phyloP scores from a whole-genome alignment of 2,329 filamentous ascomycete genomes.

The Calonectria pauciramosa region DNA sequence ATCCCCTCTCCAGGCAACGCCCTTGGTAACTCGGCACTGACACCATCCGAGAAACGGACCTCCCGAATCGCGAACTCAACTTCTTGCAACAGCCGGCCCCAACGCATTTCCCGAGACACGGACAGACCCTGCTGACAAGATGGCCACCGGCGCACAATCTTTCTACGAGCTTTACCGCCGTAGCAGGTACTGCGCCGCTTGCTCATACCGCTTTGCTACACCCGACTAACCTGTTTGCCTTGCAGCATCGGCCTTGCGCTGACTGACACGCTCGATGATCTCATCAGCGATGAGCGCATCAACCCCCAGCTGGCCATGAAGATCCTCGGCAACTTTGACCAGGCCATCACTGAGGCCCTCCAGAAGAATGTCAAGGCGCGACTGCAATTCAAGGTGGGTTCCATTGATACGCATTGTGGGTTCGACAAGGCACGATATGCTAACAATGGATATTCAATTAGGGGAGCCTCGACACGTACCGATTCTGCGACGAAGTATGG shows the following conservation, averaged over 20 bases:
- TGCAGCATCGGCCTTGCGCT: conserved; percentile 90
- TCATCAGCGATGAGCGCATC: conserved; percentile 95
- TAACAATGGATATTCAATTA: conserved; percentile 52
- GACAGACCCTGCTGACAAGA: conserved; percentile 41
- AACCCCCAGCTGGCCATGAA: conserved; percentile 99
- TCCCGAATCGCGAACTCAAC: conserved; percentile 14
- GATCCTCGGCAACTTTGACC: conserved; percentile 95
- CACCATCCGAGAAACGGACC: conserved; percentile 17
- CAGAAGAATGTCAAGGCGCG: conserved; percentile 93
- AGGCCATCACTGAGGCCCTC: conserved; percentile 90
- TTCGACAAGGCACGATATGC: not conserved
- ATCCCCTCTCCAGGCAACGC: conserved; percentile 3
- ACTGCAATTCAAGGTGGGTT: conserved; percentile 89
- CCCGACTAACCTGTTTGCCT: conserved; percentile 42
- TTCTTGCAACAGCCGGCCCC: not conserved
- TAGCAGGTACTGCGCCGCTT: conserved; percentile 81
- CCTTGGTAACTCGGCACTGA: conserved; percentile 13
- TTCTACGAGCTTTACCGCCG: conserved; percentile 98
- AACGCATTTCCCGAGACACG: conserved; percentile 7
- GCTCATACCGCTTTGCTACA: conserved; percentile 48
- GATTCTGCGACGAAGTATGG: conserved; percentile 99
- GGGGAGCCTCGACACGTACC: conserved; percentile 98
- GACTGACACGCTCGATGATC: conserved; percentile 96
- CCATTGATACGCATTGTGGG: not conserved
- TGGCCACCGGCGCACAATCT: conserved; percentile 67